Evolutionary conservation across 2,329 filamentous ascomycete genomes (phyloP), one percentile per base, ranked within the genome.

Genomic region (Nannizziopsis arthrosporioides): DNA sequence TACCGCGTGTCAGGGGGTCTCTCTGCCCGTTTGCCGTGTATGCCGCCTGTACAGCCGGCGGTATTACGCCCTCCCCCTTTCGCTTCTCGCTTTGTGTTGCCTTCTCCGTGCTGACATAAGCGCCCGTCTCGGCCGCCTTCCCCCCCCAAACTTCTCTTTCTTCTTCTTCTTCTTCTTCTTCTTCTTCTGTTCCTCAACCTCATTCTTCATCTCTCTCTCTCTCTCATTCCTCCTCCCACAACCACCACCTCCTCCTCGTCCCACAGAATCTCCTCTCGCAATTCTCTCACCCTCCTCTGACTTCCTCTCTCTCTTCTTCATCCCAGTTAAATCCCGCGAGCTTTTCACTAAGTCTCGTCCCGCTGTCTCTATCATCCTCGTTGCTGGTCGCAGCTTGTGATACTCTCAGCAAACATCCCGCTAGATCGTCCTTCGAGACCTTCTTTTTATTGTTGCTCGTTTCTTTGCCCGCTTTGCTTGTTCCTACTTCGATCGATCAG

Each of bases 301-400:
- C 37, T 15, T 48, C 47, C 42, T 39, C 30, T 27, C 45, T 39
- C 35, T 45, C 18, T 17, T 14, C 35, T 32, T 31, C 40, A 38
- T 49, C 44, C 47, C 45, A 19, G 42, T 49, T 50, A 42, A 34
- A 35, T 44, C 47, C 31, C 66, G 68, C 69, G 69, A 72, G 68
- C 69, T 71, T 72, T 72, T 72, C 65, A 70, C 68, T 71, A 72
- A 71, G 69, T 68, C 63, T 72, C 68, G 69, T 71, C 69, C 61
- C 45, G 57, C 56, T 50, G 56, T 43, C 52, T 57, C 18, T 34
- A 31, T 40, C 34, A 14, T 38, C 48, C 41, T 12, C 22, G n/a
- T 49, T 41, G 47, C 32, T 17, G n/a, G 19, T n/a, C 31, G 31
- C 30, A 27, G 19, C 38, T 5, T 17, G 12, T 35, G 14, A 32